phyloP scores from a whole-genome alignment of 2,329 filamentous ascomycete genomes.

The Cordyceps cateniannulata region DNA sequence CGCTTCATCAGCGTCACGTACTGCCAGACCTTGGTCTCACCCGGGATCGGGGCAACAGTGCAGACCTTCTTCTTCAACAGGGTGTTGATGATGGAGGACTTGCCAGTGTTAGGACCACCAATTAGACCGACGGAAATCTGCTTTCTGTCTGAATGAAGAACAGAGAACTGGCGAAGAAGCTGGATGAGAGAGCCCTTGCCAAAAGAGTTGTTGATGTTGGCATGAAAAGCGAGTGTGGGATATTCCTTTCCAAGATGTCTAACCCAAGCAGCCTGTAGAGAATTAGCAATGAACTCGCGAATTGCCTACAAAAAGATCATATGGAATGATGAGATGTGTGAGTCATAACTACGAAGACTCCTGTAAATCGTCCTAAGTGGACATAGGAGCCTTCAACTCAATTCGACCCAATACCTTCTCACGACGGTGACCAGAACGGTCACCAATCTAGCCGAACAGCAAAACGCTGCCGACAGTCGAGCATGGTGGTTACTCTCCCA shows the following conservation, averaged over 20 bases:
- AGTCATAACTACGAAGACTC: conserved; percentile 96
- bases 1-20: conserved; percentile 94
- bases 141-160: conserved; percentile 82
- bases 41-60: conserved; percentile 88
- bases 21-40: conserved; percentile 97
- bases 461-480: conserved; percentile 29
- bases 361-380: conserved; percentile 48
- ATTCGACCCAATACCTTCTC: conserved; percentile 74
- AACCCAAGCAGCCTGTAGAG: conserved; percentile 79
- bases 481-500: conserved; percentile 77
- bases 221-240: conserved; percentile 91
- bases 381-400: conserved; percentile 88
- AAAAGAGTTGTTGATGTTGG: conserved; percentile 91
- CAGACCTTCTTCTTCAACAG: conserved; percentile 91
- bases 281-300: conserved; percentile 20
- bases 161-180: conserved; percentile 86
- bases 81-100: conserved; percentile 96
- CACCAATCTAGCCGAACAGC: conserved; percentile 55
- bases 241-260: conserved; percentile 81
- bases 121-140: conserved; percentile 91
- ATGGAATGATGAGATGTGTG: conserved; percentile 51
- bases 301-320: conserved; percentile 13
- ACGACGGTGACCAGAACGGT: conserved; percentile 85
- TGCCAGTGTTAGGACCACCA: conserved; percentile 77
- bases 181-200: conserved; percentile 93